A percentile compares a stretch with the other conserved stretches of the same genome.
These are phyloP conservation scores for Colletotrichum acutatum DNA, from an alignment of 2,329 filamentous ascomycete species.

Conservation along the genomic window DNA sequence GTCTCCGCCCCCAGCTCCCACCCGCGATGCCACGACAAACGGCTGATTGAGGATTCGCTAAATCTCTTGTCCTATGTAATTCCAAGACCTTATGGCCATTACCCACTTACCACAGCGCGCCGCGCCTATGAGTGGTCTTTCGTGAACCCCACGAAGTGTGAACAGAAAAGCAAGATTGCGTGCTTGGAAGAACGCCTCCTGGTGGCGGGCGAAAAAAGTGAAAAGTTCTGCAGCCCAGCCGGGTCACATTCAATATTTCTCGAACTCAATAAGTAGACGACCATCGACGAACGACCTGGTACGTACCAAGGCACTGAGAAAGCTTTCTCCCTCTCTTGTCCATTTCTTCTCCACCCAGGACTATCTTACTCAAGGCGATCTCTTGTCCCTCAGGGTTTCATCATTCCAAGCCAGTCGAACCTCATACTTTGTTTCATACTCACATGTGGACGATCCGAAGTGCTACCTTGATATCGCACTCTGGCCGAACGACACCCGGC, in stretches of 20 bases:
- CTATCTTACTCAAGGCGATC: not conserved
- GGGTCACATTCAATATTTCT: not conserved
- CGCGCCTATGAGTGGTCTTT: not conserved
- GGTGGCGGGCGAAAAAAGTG: constrained; percentile 3
- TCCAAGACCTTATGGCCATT: constrained; percentile 13
- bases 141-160: constrained; percentile 19
- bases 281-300: not conserved
- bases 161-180: constrained; percentile 30
- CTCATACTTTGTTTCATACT: not conserved
- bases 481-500: not conserved
- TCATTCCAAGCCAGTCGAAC: constrained; percentile 13
- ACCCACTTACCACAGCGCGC: not conserved
- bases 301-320: constrained; percentile 3
- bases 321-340: not conserved
- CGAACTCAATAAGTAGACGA: constrained; percentile 1
- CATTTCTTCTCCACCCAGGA: not conserved
- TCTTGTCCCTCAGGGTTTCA: constrained; percentile 5
- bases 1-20: not conserved
- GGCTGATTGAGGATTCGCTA: constrained; percentile 12
- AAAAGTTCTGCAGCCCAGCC: constrained; percentile 13
- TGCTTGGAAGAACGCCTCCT: constrained; percentile 10
- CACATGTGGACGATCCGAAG: not conserved
- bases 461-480: not conserved
- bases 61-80: constrained; percentile 36
- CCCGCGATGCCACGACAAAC: not conserved